phyloP scores from a whole-genome alignment of 2,329 filamentous ascomycete genomes.

The Colletotrichum sublineola region DNA sequence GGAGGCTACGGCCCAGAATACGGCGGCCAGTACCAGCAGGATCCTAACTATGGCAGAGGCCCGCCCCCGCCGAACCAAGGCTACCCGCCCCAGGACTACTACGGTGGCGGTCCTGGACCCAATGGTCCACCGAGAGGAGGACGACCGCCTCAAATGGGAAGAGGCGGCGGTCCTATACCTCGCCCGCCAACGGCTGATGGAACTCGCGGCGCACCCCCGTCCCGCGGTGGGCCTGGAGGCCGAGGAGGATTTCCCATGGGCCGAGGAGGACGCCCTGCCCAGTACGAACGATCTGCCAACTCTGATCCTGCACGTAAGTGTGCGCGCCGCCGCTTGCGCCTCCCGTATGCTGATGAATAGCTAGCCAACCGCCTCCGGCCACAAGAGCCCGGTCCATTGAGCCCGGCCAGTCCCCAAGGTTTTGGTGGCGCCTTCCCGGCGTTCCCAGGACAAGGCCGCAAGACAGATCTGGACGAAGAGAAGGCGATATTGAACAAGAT shows the following conservation, averaged over 20 bases:
- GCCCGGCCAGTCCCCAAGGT: constrained; percentile 48
- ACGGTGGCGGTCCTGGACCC: constrained; percentile 55
- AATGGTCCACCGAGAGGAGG: constrained; percentile 57
- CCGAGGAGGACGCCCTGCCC: constrained; percentile 57
- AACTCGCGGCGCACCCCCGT: constrained; percentile 55
- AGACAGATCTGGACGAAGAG: constrained; percentile 57
- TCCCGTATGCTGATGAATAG: constrained; percentile 23
- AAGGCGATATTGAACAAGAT: constrained; percentile 57
- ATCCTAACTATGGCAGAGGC: constrained; percentile 60
- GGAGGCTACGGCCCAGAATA: constrained; percentile 56
- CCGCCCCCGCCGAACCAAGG: constrained; percentile 53
- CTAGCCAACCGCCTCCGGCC: constrained; percentile 49
- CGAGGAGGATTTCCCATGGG: constrained; percentile 51
- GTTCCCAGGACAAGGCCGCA: constrained; percentile 57
- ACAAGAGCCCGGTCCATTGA: constrained; percentile 50
- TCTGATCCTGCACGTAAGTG: constrained; percentile 59
- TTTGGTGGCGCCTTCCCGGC: constrained; percentile 55
- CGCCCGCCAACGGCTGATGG: constrained; percentile 57
- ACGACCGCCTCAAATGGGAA: constrained; percentile 58
- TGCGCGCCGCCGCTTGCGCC: not conserved
- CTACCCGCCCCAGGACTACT: constrained; percentile 60
- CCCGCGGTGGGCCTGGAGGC: constrained; percentile 51
- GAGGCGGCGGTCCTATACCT: constrained; percentile 61
- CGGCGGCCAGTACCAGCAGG: constrained; percentile 58
- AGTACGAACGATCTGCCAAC: constrained; percentile 53